Base-by-base conservation (phyloP, 768 basidiomycete genomes). In the Hysterangium stoloniferum region DNA sequence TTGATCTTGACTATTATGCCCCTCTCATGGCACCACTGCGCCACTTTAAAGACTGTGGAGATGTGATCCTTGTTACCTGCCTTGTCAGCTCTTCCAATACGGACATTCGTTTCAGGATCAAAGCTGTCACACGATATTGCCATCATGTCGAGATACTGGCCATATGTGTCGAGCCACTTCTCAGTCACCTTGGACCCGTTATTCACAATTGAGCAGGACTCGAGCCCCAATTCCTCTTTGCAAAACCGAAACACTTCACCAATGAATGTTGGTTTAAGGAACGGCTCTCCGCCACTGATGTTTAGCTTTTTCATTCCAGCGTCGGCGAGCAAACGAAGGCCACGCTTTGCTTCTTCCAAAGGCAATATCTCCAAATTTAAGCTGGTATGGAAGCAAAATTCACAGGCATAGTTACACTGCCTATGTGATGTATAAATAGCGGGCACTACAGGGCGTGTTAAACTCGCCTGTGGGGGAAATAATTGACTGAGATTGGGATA, bases 151-250 rank as follows among this genome's bases (percentile, higher is more conserved):
- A 62, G 36, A 50, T 27, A 51, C 55, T 59, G 37, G 1, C 71
- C 68, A 27, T 70, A 72, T 4, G 57, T 59, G 35, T 68, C 66
- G 17, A 72, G 29, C 70, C 71, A 72, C 49, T 59, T 64, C 40
- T 70, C 65, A 0, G 69, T 71, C 22, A 72, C 71, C 57, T 68
- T 71, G 8, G 68, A 71, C 0, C 67, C 68, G 41, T 67, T 67
- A 57, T 48, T 65, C 31, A 67, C 64, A 19, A 67, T 61, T 4
- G 64, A 61, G 29, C 64, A 68, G 5, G 68, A 65, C 34, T 69
- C 68, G 27, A 71, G 48, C 1, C 49, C 29, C 1, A 71, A 61
- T 4, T 69, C 66, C 24, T 69, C 66, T 49, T 69, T 69, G 50
- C 66, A 67, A 41, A 60, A 68, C 1, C 61, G 59, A 57, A 72